Evolutionary conservation across 495 filamentous ascomycete species (phyloP).

Genomic region (Cercophora samala): DNA sequence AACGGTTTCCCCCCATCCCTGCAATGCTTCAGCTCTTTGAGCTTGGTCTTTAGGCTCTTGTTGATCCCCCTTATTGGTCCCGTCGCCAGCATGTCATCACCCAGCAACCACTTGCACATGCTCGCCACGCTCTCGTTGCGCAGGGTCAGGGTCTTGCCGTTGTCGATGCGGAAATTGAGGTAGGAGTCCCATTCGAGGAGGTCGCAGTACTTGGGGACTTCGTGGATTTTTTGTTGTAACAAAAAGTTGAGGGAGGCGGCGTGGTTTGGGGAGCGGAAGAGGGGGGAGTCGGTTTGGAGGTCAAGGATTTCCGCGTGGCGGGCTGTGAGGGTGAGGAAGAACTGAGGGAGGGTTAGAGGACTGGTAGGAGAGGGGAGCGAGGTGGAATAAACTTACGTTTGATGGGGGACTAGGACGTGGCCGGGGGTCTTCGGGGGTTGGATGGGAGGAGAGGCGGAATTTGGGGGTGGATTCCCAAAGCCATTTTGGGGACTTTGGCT

Average conservation of each 20-base stretch:
- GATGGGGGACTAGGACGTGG: constrained; percentile 45
- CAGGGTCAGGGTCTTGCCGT: background rate
- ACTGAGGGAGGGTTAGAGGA: constrained; percentile 12
- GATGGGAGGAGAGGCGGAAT: constrained; percentile 65
- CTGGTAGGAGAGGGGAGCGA: background rate
- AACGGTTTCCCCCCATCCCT: background rate
- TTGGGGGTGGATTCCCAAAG: constrained; percentile 80
- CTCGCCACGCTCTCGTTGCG: background rate
- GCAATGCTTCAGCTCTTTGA: background rate
- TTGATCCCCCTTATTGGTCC: background rate
- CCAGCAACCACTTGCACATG: background rate
- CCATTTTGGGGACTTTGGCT: constrained; percentile 67
- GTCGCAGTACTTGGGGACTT: background rate
- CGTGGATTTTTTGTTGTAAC: background rate
- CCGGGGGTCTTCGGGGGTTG: constrained; percentile 53
- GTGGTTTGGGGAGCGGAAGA: background rate
- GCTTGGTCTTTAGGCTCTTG: background rate
- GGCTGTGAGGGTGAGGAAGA: constrained; percentile 33
- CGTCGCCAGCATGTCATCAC: background rate
- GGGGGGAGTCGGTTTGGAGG: background rate
- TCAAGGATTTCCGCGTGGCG: constrained; percentile 40
- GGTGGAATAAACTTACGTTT: constrained; percentile 15
- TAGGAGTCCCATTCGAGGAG: background rate
- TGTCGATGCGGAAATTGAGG: background rate
- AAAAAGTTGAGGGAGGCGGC: background rate